Base-by-base conservation (phyloP, 1,139 yeast species). In the Kluyveromyces sp. region DNA sequence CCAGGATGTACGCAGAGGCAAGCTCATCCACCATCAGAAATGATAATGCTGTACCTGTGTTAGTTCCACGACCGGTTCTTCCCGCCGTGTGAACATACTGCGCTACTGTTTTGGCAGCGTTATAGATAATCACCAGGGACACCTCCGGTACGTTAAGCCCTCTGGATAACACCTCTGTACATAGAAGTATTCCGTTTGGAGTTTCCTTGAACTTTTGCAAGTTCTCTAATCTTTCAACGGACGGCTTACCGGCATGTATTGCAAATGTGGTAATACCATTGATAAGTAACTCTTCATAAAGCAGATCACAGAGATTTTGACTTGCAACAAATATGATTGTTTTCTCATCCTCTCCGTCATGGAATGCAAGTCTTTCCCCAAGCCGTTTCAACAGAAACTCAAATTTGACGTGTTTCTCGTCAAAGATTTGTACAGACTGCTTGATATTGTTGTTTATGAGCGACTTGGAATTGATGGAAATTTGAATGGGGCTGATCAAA, bases 61-160 rank as follows among this genome's bases (percentile, higher is more conserved):
- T 73, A 0, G 94, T 94, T 1, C 96, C 98, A 48, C 99, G 71
- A 0, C 97, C 99, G 0, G 99, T 94, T 50, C 99, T 71, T 0
- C 99, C 99, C 0, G 89, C 95, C 25, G 98, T 73, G 64, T 92
- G 99, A 4, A 94, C 94, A 58, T 92, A 92, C 60, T 94, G 98
- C 50, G 94, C 97, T 74, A 89, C 75, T 50, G 92, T 95, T 51
- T 75, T 84, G 0, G 96, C 95, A 0, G 96, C 81, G 60, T 92
- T 96, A 58, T 77, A 92, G 53, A 92, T 85, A 8, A 92, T 70
- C 2, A 92, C 97, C 36, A 88, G 64, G 45, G 79, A 79, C 30
- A 92, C 73, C 26, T 82, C 83, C 45, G 86, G 83, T 11, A 94
- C 96, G 64, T 92, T 97, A 28, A 92, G 67, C 0, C 99, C 99